Evolutionary conservation across 139 green algal species (phyloP).

Genomic region (Microglena sp.): DNA sequence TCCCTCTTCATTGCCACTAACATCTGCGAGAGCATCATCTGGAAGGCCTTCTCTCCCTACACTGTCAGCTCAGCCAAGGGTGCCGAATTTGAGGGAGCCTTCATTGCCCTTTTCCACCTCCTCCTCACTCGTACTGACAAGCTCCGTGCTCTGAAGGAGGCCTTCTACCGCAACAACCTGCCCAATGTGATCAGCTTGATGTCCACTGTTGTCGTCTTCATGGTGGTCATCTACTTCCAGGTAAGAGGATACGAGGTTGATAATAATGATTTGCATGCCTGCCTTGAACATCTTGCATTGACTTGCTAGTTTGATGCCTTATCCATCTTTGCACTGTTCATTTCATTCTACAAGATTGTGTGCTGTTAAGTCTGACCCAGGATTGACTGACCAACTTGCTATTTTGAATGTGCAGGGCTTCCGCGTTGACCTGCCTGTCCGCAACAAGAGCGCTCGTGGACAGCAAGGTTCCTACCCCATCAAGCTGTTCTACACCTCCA

Average conservation of each 20-base stretch:
- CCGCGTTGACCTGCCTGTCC: conserved; percentile 94
- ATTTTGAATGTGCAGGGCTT: too few relatives aligned
- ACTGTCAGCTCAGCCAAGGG: conserved; percentile 73
- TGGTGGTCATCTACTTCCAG: conserved; percentile 99
- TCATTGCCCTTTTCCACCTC: conserved; percentile 97
- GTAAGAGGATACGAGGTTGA: too few relatives aligned
- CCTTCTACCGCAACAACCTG: conserved; percentile 95
- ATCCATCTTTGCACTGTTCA: too few relatives aligned
- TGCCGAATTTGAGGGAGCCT: conserved; percentile 94
- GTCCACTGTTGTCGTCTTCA: conserved; percentile 91
- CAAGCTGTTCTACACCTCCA: conserved; percentile 99
- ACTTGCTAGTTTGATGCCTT: too few relatives aligned
- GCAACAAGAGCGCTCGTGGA: conserved; percentile 82
- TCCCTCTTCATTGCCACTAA: conserved; percentile 99
- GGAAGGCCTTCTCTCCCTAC: conserved; percentile 94
- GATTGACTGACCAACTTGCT: too few relatives aligned
- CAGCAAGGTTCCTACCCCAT: conserved; percentile 90
- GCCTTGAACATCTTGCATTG: too few relatives aligned
- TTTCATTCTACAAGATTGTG: too few relatives aligned
- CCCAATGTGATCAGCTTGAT: conserved; percentile 97
- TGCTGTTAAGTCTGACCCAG: too few relatives aligned
- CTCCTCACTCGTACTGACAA: conserved; percentile 91
- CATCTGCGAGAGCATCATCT: conserved; percentile 99
- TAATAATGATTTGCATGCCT: too few relatives aligned
- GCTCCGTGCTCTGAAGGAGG: conserved; percentile 83